These are phyloP conservation scores for Fraxinus cuspidata DNA, from an alignment of 257 asterid genomes.

Conservation along the genomic window DNA sequence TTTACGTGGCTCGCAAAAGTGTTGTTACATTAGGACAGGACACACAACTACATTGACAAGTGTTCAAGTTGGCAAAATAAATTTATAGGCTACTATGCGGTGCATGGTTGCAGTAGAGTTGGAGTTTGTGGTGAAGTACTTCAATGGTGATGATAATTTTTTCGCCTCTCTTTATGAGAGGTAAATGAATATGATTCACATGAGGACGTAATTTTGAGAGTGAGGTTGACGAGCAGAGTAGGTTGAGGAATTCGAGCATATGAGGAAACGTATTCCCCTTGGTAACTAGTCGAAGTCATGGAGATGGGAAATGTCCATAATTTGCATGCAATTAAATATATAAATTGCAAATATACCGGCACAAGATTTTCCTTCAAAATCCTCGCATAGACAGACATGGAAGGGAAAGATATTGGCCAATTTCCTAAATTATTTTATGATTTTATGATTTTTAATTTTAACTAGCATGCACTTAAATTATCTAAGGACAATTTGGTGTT, in stretches of 20 bases:
- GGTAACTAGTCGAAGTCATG: neutral
- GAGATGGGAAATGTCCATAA: neutral
- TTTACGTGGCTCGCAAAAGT: neutral
- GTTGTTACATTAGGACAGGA: neutral
- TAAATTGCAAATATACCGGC: neutral
- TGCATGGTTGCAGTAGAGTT: neutral
- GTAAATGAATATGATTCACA: neutral
- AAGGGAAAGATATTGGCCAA: neutral
- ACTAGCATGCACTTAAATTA: neutral
- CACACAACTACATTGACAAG: neutral
- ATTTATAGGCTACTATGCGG: neutral
- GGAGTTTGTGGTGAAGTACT: neutral
- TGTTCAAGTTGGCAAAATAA: neutral
- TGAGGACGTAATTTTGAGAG: no score
- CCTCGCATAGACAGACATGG: neutral
- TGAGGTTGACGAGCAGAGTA: neutral
- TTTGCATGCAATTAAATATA: neutral
- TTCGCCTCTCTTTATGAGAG: neutral
- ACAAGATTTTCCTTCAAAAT: neutral
- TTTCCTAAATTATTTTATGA: neutral
- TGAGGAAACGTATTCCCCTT: neutral
- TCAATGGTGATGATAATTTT: neutral
- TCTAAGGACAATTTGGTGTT: neutral
- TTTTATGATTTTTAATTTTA: neutral
- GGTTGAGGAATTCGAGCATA: neutral